Conservation (phyloP, 352 stramenopile genomes). For the Globisporangium polare region DNA sequence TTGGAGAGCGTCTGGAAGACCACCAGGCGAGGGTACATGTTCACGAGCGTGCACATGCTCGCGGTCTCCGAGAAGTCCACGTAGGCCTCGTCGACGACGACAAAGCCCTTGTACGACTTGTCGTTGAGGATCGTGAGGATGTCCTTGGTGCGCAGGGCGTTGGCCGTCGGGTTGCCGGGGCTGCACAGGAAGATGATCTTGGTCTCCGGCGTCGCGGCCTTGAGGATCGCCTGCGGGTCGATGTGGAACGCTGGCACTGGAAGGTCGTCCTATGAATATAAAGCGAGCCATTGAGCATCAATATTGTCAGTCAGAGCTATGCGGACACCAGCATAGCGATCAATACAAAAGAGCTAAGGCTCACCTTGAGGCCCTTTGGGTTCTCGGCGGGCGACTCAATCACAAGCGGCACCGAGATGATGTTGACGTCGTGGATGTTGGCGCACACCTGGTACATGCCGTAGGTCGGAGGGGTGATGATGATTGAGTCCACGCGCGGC, state of each 20-base stretch:
- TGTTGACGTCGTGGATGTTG: conserved; percentile 97
- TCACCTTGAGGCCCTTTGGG: conserved; percentile 57
- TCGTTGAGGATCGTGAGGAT: conserved; percentile 88
- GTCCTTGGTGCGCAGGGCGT: conserved; percentile 88
- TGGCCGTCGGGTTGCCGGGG: conserved; percentile 97
- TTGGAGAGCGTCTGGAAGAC: conserved; percentile 98
- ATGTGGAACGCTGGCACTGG: conserved; percentile 80
- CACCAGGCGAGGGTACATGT: conserved; percentile 92
- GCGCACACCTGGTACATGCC: conserved; percentile 99
- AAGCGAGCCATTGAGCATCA: background rate
- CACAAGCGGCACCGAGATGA: conserved; percentile 91
- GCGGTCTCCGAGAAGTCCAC: conserved; percentile 92
- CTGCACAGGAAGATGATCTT: conserved; percentile 98
- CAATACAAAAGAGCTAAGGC: background rate
- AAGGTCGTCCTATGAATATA: conserved; percentile 24
- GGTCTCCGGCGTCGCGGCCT: conserved; percentile 80
- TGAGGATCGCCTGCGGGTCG: conserved; percentile 82
- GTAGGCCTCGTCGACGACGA: conserved; percentile 99
- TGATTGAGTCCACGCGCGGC: conserved; percentile 90
- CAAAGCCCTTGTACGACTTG: conserved; percentile 87
- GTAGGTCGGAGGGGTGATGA: conserved; percentile 97
- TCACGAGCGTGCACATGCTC: conserved; percentile 87
- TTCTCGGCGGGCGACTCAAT: conserved; percentile 57
- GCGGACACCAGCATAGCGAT: background rate
- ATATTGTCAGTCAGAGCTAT: background rate